Percentiles rank a stretch among this genome's conserved stretches.
These are phyloP conservation scores for Irpex sp. DNA, from an alignment of 1,284 basidiomycete genomes.

Conservation along the genomic window DNA sequence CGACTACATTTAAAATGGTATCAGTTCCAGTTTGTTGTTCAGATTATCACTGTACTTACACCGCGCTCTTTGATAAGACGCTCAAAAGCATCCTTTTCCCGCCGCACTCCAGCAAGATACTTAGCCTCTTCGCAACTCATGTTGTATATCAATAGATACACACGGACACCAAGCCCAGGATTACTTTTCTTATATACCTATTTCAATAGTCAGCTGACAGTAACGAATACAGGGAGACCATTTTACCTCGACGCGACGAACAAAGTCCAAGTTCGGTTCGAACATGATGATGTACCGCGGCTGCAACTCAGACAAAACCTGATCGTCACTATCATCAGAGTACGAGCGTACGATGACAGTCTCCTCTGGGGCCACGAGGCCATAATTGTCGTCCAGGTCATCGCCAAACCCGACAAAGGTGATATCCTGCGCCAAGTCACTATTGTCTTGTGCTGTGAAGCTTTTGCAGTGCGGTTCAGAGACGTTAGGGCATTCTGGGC, in stretches of 20 bases:
- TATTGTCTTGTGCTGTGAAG: conserved; percentile 2
- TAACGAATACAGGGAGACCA: conserved; percentile 46
- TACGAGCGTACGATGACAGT: conserved; percentile 87
- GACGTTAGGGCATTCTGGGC: neutral
- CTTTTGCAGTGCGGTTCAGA: neutral
- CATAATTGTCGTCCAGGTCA: conserved; percentile 81
- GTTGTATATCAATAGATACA: conserved; percentile 94
- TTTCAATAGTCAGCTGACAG: neutral
- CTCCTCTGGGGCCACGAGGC: conserved; percentile 76
- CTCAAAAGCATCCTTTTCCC: conserved; percentile 96
- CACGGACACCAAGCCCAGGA: conserved; percentile 79
- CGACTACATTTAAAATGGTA: conserved; percentile 40
- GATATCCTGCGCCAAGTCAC: conserved; percentile 46
- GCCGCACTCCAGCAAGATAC: conserved; percentile 84
- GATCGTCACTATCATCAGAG: conserved; percentile 91
- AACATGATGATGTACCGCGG: conserved; percentile 95
- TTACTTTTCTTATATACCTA: conserved; percentile 84
- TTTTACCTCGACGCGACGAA: conserved; percentile 89
- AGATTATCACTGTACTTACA: conserved; percentile 44
- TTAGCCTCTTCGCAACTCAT: conserved; percentile 95
- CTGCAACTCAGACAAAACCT: conserved; percentile 81
- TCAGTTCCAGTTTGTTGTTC: too few species aligned
- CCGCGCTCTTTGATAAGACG: conserved; percentile 89
- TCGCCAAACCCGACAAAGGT: conserved; percentile 58
- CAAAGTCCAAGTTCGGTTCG: conserved; percentile 92